A percentile compares a stretch with the other conserved stretches of the same genome.
Evolutionary conservation across 768 basidiomycete species (phyloP).

Genomic region (Pleurotus salmoneostramineus): DNA sequence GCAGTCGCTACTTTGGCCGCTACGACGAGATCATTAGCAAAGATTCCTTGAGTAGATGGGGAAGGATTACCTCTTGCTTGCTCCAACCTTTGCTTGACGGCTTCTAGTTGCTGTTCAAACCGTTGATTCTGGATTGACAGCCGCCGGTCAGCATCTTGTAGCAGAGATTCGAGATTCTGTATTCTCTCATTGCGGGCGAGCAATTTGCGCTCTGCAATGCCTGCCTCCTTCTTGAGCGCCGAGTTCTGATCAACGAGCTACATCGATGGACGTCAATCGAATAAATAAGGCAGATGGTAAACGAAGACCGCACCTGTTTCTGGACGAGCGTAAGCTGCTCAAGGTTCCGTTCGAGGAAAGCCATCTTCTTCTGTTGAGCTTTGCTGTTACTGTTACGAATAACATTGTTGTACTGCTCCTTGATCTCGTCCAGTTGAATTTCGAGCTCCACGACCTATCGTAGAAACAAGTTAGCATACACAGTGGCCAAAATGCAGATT

Average conservation of each 20-base stretch:
- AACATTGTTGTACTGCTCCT: constrained; percentile 98
- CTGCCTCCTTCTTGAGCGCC: constrained; percentile 94
- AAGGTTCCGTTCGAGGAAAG: constrained; percentile 94
- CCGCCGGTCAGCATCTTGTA: constrained; percentile 92
- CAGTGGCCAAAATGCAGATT: constrained; percentile 12
- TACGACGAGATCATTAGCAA: constrained; percentile 22
- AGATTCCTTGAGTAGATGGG: constrained; percentile 7
- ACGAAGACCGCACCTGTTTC: constrained; percentile 69
- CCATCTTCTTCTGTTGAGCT: constrained; percentile 99
- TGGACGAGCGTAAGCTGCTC: constrained; percentile 94
- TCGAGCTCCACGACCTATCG: constrained; percentile 95
- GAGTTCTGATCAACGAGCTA: constrained; percentile 99
- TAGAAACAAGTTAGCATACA: constrained; percentile 1
- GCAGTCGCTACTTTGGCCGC: constrained; percentile 77
- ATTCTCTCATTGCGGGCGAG: constrained; percentile 97
- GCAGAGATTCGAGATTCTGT: constrained; percentile 88
- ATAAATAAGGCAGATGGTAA: background rate
- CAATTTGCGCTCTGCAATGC: constrained; percentile 93
- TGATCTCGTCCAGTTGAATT: constrained; percentile 97
- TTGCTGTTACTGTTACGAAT: constrained; percentile 98
- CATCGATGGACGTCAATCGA: background rate
- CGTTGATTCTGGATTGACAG: constrained; percentile 92
- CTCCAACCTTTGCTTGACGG: constrained; percentile 87
- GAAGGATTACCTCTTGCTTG: constrained; percentile 74
- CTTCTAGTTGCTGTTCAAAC: constrained; percentile 90